Evolutionary conservation across 345 rosid genomes (phyloP), one percentile per base, ranked within the genome.

Genomic region (Aurinia saxatilis): DNA sequence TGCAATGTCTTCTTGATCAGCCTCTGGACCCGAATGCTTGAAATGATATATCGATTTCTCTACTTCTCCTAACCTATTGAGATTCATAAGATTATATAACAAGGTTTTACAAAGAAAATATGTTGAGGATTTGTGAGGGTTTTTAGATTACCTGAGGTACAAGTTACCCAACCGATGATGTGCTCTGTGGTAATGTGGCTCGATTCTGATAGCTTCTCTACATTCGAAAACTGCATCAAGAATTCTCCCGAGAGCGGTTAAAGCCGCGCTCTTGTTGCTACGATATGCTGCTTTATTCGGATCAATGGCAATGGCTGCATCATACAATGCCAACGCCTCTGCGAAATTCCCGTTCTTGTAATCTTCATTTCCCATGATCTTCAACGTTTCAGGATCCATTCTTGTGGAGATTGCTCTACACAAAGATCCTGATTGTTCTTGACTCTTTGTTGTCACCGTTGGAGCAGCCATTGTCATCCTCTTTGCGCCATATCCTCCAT

Each of bases 281-380:
- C 99, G 73, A 30, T 90, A 93, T 1, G 99, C 77, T 52, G 97
- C 96, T 66, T 82, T 93, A 27, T 81, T 75, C 0, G 97, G 92
- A 55, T 93, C 97, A 40, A 93, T 85, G 1, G 91, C 73, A 34
- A 93, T 93, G 3, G 99, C 99, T 1, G 99, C 99, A 10, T 93
- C 96, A 51, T 93, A 93, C 72, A 93, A 67, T 2, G 96, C 95
- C 63, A 93, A 75, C 0, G 97, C 97, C 72, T 87, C 97, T 0
- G 84, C 92, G 11, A 85, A 87, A 58, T 84, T 87, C 21, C 99
- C 97, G 2, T 77, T 88, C 82, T 93, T 93, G 73, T 90, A 93
- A 72, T 93, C 99, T 73, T 93, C 99, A 46, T 93, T 93, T 0
- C 97, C 99, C 97, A 86, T 85, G 0, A 90, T 86, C 68, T 93